A percentile compares a stretch with the other conserved stretches of the same genome.
Evolutionary conservation across 1,284 basidiomycete species (phyloP).

Genomic region (Pulveroboletus sp.): DNA sequence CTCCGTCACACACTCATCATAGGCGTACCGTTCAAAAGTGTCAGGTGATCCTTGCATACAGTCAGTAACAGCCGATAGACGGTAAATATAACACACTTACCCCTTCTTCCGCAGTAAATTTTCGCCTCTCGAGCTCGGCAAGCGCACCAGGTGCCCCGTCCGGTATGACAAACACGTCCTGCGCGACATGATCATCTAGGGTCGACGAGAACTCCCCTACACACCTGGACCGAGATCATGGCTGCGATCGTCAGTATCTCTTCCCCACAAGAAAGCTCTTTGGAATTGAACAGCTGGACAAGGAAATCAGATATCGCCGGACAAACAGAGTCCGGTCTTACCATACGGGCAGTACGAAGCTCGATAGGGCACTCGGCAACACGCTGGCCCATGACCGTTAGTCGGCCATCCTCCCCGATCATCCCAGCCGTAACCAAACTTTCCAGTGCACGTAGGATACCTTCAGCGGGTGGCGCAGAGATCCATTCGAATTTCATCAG

Average conservation of each 20-base stretch:
- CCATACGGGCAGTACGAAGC: slow-evolving; percentile 74
- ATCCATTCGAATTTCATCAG: slow-evolving; percentile 96
- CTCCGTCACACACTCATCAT: background rate
- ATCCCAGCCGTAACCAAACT: slow-evolving; percentile 65
- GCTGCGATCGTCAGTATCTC: slow-evolving; percentile 95
- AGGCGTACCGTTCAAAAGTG: slow-evolving; percentile 77
- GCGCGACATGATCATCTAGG: background rate
- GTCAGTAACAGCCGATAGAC: slow-evolving; percentile 6
- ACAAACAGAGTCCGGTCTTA: slow-evolving; percentile 25
- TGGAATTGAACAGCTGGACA: slow-evolving; percentile 81
- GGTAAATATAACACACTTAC: slow-evolving; percentile 39
- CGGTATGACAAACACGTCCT: slow-evolving; percentile 87
- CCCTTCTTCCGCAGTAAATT: slow-evolving; percentile 97
- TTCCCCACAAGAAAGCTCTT: slow-evolving; percentile 82
- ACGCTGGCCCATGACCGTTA: slow-evolving; percentile 65
- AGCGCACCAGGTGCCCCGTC: slow-evolving; percentile 82
- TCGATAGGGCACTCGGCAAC: slow-evolving; percentile 79
- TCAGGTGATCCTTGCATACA: slow-evolving; percentile 77
- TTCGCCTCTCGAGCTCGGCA: slow-evolving; percentile 86
- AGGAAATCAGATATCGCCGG: background rate
- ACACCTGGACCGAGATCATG: slow-evolving; percentile 87
- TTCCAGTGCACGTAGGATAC: slow-evolving; percentile 82
- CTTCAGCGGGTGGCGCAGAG: slow-evolving; percentile 82
- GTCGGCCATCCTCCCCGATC: slow-evolving; percentile 63
- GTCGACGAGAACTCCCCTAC: slow-evolving; percentile 5